Conservation (phyloP, 768 basidiomycete genomes). For the Xerocomus brunneocitrinus region DNA sequence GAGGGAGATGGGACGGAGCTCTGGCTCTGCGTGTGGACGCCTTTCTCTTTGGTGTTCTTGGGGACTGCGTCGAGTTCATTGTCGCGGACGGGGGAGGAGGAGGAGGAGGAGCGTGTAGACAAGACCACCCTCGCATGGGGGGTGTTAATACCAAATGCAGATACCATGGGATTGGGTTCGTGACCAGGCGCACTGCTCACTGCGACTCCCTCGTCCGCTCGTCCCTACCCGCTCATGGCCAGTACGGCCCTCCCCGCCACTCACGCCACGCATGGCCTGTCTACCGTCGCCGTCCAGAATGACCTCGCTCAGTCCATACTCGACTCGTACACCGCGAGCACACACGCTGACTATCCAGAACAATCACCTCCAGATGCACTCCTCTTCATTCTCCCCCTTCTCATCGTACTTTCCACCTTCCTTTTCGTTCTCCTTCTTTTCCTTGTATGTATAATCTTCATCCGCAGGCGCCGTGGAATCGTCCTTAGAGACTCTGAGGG, state of each 20-base stretch:
- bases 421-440: slow-evolving; percentile 91
- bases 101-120: neutral
- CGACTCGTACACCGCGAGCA: slow-evolving; percentile 1
- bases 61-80: slow-evolving; percentile 46
- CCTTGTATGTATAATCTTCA: slow-evolving; percentile 81
- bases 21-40: slow-evolving; percentile 53
- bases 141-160: slow-evolving; percentile 15
- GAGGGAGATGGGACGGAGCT: slow-evolving; percentile 55
- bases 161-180: slow-evolving; percentile 10
- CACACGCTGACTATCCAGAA: slow-evolving; percentile 17
- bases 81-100: slow-evolving; percentile 12
- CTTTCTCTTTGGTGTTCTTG: slow-evolving; percentile 48
- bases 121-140: slow-evolving; percentile 11
- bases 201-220: neutral
- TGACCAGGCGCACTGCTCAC: slow-evolving; percentile 2
- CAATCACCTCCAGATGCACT: slow-evolving; percentile 53
- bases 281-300: slow-evolving; percentile 5
- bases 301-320: slow-evolving; percentile 1
- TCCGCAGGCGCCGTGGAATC: slow-evolving; percentile 75
- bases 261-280: slow-evolving; percentile 1
- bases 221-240: slow-evolving; percentile 3
- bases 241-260: slow-evolving; percentile 4
- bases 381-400: slow-evolving; percentile 85
- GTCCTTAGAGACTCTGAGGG: slow-evolving; percentile 82
- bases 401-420: slow-evolving; percentile 90